Base-by-base conservation (phyloP, 148 eudicot species). In the Camellia lanceoleosa region DNA sequence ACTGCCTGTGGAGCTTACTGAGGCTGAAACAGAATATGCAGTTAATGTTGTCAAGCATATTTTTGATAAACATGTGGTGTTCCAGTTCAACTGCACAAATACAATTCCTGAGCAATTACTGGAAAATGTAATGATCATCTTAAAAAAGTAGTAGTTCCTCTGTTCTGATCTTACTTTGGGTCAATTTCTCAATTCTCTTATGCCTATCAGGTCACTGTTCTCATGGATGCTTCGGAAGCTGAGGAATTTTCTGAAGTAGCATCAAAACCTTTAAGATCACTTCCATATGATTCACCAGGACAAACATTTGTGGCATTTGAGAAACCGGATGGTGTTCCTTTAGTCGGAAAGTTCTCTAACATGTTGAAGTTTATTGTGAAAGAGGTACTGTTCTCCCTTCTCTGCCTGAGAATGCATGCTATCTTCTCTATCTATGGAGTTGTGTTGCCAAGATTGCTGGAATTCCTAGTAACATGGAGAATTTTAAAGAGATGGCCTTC, bases 21-120 rank as follows among this genome's bases (percentile, higher is more conserved):
- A 96, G 87, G 95, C 93, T 61, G 99, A 93, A 87, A 96, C 99
- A 68, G 99, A 96, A 84, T 96, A 96, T 81, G 87, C 99, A 59
- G 99, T 96, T 44, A 96, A 93, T 83, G 97, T 89, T 62, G 93
- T 96, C 81, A 96, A 96, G 83, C 99, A 96, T 85, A 87, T 96
- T 78, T 96, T 89, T 79, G 90, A 91, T 82, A 86, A 89, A 68
- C 98, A 96, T 84, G 87, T 96, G n/a, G 97, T 96, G 74, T 89
- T 96, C 84, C 99, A 96, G 86, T 96, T 91, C 92, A 96, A 92
- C 80, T 93, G 98, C 95, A 93, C 94, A 52, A 96, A 96, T 82
- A 96, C 99, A 47, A 92, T 96, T 41, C 97, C 98, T 58, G 98
- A 96, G 83, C 98, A 92, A 87, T 85, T 93, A 56, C 78, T 96